phyloP scores from a whole-genome alignment of 2,329 filamentous ascomycete species.

The Fusarium pseudocircinatum region DNA sequence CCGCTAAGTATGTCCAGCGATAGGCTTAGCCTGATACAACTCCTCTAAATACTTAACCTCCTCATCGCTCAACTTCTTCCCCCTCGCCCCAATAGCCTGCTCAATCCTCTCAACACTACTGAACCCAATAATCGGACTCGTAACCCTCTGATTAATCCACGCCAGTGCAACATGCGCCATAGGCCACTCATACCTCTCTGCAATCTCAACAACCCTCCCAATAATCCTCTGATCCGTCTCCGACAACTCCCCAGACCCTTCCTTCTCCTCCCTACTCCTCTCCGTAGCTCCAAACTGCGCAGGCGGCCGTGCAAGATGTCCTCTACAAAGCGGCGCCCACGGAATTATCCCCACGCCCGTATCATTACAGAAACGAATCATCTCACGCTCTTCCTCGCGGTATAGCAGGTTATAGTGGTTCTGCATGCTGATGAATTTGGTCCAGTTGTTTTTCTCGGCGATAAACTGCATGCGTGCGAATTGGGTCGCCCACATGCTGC shows the following conservation, averaged over 20 bases:
- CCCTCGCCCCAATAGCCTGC: constrained; percentile 20
- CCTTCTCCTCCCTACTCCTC: constrained; percentile 24
- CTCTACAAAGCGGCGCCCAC: constrained; percentile 32
- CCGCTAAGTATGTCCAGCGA: constrained; percentile 2
- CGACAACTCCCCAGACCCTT: constrained; percentile 16
- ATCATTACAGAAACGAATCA: constrained; percentile 54
- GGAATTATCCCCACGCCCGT: constrained; percentile 39
- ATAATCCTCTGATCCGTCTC: constrained; percentile 19
- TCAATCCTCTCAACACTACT: constrained; percentile 33
- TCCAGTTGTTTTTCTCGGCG: constrained; percentile 65
- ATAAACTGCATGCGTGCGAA: constrained; percentile 60
- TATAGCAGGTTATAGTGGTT: constrained; percentile 65
- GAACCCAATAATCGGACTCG: constrained; percentile 29
- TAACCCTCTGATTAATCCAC: constrained; percentile 19
- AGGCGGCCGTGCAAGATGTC: constrained; percentile 20
- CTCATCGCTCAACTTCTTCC: constrained; percentile 8
- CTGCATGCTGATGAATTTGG: constrained; percentile 67
- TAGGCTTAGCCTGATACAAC: constrained; percentile 25
- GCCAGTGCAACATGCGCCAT: constrained; percentile 33
- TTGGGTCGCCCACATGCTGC: constrained; percentile 56
- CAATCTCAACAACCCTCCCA: constrained; percentile 11
- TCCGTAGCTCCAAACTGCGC: constrained; percentile 19
- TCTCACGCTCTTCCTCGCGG: constrained; percentile 65
- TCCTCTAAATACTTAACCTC: constrained; percentile 26
- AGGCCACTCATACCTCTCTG: constrained; percentile 14